Evolutionary conservation across 768 basidiomycete species (phyloP), one percentile per base, ranked within the genome.

Genomic region (Phanerochaete sordida): DNA sequence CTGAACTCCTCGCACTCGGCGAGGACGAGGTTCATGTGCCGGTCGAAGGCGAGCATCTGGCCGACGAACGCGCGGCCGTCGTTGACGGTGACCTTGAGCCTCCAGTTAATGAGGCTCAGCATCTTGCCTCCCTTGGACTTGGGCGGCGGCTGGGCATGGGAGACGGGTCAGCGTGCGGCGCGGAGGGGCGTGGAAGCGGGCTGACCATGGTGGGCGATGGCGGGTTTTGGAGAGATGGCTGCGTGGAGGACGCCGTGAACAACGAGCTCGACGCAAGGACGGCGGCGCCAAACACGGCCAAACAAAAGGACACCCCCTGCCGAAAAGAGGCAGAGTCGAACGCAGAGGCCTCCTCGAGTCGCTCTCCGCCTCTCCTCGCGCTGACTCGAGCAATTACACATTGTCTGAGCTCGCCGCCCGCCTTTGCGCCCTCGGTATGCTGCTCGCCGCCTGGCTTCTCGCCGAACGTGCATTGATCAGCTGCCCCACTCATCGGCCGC

Each of bases 21-120:
- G 57, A 99, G 78, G 47, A 99, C 97, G 67, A 99, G 81, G 77
- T 99, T 99, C 97, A 98, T 99, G 76, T 99, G 97, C 70, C 92
- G 89, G 79, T 99, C 97, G 73, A 98, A 99, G 55, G 97, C 97
- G 73, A 99, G 90, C 93, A 98, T 97, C 78, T 98, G 97, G 44
- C 97, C 97, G 48, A 92, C 93, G 68, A 98, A 79, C 58, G 91
- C 85, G 74, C 97, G 91, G 61, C 95, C 95, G 75, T 99, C 97
- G 87, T 89, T 97, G 76, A 98, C 88, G 60, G 95, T 97, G 60
- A 98, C 88, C 77, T 91, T 95, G 66, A 99, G 84, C 75, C 96
- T 83, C 91, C 96, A 98, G 78, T 98, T 95, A 81, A 99, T 86
- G 78, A 98, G 88, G 74, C 88, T 77, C 73, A 96, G 88, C 94